These are phyloP conservation scores for Diutina rugosa DNA, from an alignment of 1,139 yeast genomes.

Conservation along the genomic window DNA sequence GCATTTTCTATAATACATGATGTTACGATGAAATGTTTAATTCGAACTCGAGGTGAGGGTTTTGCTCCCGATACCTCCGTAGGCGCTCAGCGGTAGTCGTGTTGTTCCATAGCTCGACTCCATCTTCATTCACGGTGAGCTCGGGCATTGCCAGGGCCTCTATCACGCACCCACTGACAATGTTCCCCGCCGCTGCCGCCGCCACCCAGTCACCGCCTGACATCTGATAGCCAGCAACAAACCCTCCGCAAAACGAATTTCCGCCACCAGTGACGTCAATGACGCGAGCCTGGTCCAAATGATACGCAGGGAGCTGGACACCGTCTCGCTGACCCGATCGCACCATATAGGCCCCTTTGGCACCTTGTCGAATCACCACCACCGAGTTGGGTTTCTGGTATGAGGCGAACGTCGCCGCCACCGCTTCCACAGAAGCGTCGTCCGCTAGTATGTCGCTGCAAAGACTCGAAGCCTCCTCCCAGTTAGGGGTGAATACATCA, in stretches of 20 bases:
- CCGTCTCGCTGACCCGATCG: conserved; percentile 12
- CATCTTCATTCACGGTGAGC: not conserved
- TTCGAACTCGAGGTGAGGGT: not conserved
- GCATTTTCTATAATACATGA: not conserved
- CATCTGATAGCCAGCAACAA: conserved; percentile 45
- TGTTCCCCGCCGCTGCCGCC: conserved; percentile 57
- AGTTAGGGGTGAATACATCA: conserved; percentile 68
- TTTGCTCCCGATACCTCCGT: not conserved
- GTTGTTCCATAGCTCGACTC: not conserved
- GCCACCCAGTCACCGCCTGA: conserved; percentile 33
- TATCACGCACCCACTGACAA: conserved; percentile 69
- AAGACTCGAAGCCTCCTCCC: conserved; percentile 52
- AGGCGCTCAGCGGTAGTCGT: not conserved
- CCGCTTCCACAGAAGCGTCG: conserved; percentile 11
- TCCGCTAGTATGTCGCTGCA: conserved; percentile 7
- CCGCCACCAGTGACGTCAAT: conserved; percentile 95
- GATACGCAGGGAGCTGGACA: conserved; percentile 57
- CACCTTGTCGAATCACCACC: conserved; percentile 59
- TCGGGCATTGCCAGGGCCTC: conserved; percentile 34
- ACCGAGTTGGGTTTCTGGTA: conserved; percentile 29
- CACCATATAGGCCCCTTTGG: conserved; percentile 40
- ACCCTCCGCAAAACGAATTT: conserved; percentile 76
- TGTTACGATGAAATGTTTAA: not conserved
- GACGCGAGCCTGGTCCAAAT: conserved; percentile 36
- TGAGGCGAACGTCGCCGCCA: conserved; percentile 28